Evolutionary conservation across 2,329 filamentous ascomycete genomes (phyloP).

Genomic region (Capronia americana): DNA sequence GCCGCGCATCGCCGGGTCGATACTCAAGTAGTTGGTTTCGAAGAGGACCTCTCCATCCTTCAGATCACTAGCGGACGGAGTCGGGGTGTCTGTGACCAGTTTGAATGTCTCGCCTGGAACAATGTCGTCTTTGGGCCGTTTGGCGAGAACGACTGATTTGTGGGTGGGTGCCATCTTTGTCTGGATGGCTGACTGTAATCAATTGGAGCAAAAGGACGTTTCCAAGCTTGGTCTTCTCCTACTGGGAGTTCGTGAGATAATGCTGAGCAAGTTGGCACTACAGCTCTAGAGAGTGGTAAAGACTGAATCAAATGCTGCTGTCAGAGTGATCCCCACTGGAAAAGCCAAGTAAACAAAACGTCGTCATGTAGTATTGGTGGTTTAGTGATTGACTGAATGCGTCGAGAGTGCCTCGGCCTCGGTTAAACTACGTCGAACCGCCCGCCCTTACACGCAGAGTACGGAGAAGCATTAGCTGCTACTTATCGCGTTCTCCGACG

Average conservation of each 20-base stretch:
- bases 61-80: constrained; percentile 56
- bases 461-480: not conserved
- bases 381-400: not conserved
- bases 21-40: constrained; percentile 66
- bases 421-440: not conserved
- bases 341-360: not conserved
- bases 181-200: not conserved
- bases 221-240: not conserved
- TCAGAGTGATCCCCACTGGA: not conserved
- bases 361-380: not conserved
- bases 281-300: not conserved
- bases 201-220: not conserved
- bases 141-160: constrained; percentile 63
- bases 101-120: constrained; percentile 70
- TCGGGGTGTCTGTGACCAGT: constrained; percentile 55
- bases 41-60: constrained; percentile 68
- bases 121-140: constrained; percentile 67
- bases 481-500: not conserved
- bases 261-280: not conserved
- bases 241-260: not conserved
- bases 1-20: constrained; percentile 78
- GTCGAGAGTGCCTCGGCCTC: not conserved
- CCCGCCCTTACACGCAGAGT: not conserved
- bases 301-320: not conserved
- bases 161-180: constrained; percentile 42